These are phyloP conservation scores for Phoenix roebelenii DNA, from an alignment of 176 grass and related monocot genomes.

Conservation along the genomic window DNA sequence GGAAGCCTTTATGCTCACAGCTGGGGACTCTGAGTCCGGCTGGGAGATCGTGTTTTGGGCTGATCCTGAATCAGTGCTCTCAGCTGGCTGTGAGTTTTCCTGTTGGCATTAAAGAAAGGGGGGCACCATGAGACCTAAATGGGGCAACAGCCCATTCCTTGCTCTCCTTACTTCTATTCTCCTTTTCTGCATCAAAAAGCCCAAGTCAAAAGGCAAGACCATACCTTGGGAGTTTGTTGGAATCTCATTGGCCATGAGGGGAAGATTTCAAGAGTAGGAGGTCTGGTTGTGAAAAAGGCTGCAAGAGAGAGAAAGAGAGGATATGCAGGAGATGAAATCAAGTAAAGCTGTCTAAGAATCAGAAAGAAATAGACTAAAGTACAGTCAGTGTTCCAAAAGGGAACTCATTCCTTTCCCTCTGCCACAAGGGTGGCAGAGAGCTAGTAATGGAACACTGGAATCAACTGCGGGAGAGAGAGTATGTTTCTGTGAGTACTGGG, in stretches of 20 bases:
- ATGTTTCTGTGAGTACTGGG: not conserved
- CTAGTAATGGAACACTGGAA: not conserved
- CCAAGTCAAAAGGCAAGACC: not conserved
- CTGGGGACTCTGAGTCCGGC: conserved; percentile 31
- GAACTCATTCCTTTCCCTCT: conserved; percentile 1
- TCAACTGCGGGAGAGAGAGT: not conserved
- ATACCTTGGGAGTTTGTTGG: conserved; percentile 12
- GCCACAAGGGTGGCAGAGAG: not conserved
- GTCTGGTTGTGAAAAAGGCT: conserved; percentile 11
- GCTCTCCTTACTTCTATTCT: conserved; percentile 6
- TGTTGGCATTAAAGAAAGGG: not conserved
- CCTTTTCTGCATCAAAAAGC: not conserved
- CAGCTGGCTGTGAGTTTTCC: conserved; percentile 20
- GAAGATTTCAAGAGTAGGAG: conserved; percentile 19
- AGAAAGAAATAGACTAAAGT: conserved; percentile 9
- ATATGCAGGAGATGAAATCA: not conserved
- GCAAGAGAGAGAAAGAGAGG: conserved; percentile 2
- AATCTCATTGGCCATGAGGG: conserved; percentile 14
- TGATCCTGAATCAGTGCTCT: conserved; percentile 37
- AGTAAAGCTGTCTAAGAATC: conserved; percentile 4
- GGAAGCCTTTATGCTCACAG: conserved; percentile 22
- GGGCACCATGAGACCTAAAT: not conserved
- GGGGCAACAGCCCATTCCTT: not conserved
- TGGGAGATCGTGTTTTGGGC: conserved; percentile 35
- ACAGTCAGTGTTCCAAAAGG: conserved; percentile 1